Base-by-base conservation (phyloP, 768 basidiomycete species). In the Holtermanniella nyarrowii region DNA sequence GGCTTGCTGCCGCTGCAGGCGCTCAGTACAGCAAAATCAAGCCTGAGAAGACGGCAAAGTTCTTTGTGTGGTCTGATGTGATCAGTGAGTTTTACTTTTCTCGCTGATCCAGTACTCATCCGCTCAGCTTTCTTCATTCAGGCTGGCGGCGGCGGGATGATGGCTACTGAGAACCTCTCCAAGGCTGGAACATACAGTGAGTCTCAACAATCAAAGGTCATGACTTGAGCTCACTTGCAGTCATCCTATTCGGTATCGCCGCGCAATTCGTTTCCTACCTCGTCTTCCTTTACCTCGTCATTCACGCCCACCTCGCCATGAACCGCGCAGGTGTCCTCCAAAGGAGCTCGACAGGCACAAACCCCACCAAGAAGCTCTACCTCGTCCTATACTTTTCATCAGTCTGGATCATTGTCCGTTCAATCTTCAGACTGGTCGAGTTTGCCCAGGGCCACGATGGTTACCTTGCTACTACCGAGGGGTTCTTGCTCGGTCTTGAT, bases 401-500 rank as follows among this genome's bases (percentile, higher is more conserved):
- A 37, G 31, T 37, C 10, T 37, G 31, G 31, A 37, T 37, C 31
- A 37, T 37, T 37, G 31, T 83, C 56, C 83, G 84, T 50, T 84
- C 81, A 37, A 67, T 76, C 1, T 86, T 80, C 72, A 77, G 79
- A 54, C 59, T 72, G 14, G 73, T 76, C 16, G 84, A 86, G 58
- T 74, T 80, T 24, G 77, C 79, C 2, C 72, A 83, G 66, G 85
- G 85, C n/a, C 84, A 55, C 65, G 53, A 67, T 21, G 82, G 82
- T 2, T 72, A 73, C 31, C 75, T 85, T 18, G 76, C 79, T 4
- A 80, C 76, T 1, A 77, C 76, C 3, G 83, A 85, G 65, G 67
- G 62, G 2, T 79, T 76, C 58, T 84, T 86, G 66, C 86, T 84
- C 62, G 78, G 72, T 1, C 73, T 85, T 37, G 81, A 87, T 64